Evolutionary conservation across 2,329 filamentous ascomycete species (phyloP), one percentile per base, ranked within the genome.

Genomic region (Fusarium pseudonygamai): DNA sequence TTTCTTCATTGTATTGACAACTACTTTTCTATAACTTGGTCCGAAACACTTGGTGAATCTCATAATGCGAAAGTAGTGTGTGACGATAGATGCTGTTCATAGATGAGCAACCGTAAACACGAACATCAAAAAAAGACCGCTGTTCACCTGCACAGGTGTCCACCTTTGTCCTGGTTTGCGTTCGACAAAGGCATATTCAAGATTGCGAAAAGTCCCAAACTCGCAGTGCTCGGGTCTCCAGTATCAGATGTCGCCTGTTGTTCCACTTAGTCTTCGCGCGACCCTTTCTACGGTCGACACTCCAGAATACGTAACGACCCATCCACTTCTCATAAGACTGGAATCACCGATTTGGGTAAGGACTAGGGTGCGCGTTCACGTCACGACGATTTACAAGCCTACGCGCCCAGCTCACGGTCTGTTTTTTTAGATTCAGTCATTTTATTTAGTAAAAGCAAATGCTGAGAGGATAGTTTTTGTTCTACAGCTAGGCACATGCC

Each of bases 391-490:
- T 46, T 6, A 15, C 8, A 15, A 5, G 6, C 0, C n/a, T 24
- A 24, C 1, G 5, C 14, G 14, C 39, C 22, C 14, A 42, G 8
- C 8, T 42, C 6, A 15, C 39, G 8, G 8, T 5, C 9, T 43
- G 3, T 22, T 3, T 1, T 18, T 8, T 3, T 28, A 5, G 4
- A 46, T 4, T 4, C 6, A 22, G 3, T 7, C 8, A 15, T 22
- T 15, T 9, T 6, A 28, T 22, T 22, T 4, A 3, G 1, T 5
- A 15, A 28, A 28, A 28, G 0, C 18, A 22, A 46, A 7, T 1
- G 14, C 10, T 14, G 0, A 7, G 0, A 7, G 3, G 10, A 4
- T 4, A 12, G 12, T n/a, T 4, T 16, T 3, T 6, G 7, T n/a
- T 18, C 7, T 7, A 32, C 2, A 18, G 4, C 7, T 18, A 18